These are phyloP conservation scores for Gomphus sp. DNA, from an alignment of 1,284 basidiomycete species.

Conservation along the genomic window DNA sequence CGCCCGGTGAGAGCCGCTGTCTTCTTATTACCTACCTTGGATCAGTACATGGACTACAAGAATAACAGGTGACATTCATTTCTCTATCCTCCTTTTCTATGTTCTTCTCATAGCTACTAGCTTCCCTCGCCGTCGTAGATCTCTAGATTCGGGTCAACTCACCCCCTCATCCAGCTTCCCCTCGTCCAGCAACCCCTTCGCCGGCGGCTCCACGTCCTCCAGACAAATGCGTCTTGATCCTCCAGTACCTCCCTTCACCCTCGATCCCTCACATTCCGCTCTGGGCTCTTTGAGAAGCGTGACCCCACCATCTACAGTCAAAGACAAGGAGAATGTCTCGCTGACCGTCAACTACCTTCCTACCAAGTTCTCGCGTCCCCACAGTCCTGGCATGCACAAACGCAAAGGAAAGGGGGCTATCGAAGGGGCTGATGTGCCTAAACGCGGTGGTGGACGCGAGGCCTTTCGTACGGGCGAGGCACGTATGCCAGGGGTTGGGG, in stretches of 20 bases:
- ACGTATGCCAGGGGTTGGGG: slow-evolving; percentile 45
- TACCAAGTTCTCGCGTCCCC: slow-evolving; percentile 47
- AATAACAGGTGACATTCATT: background rate
- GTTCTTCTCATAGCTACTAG: background rate
- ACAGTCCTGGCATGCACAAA: slow-evolving; percentile 33
- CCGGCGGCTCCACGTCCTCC: background rate
- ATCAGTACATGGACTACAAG: background rate
- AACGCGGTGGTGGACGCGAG: slow-evolving; percentile 53
- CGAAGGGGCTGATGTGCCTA: slow-evolving; percentile 24
- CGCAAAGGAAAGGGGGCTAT: slow-evolving; percentile 23
- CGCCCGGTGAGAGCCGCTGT: background rate
- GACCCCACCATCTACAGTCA: background rate
- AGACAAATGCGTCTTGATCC: background rate
- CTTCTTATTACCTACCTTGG: background rate
- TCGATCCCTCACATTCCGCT: background rate
- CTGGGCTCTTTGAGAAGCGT: background rate
- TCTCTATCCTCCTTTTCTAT: background rate
- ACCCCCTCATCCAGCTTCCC: background rate
- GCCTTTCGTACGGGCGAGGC: slow-evolving; percentile 46
- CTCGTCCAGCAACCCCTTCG: background rate
- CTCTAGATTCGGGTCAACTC: background rate
- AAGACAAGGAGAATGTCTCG: slow-evolving; percentile 17
- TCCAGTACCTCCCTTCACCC: background rate
- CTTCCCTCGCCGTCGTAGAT: background rate
- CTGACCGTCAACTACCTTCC: slow-evolving; percentile 58